These are phyloP conservation scores for Aspergillus pseudoglaucus DNA, from an alignment of 2,329 filamentous ascomycete genomes.

Conservation along the genomic window DNA sequence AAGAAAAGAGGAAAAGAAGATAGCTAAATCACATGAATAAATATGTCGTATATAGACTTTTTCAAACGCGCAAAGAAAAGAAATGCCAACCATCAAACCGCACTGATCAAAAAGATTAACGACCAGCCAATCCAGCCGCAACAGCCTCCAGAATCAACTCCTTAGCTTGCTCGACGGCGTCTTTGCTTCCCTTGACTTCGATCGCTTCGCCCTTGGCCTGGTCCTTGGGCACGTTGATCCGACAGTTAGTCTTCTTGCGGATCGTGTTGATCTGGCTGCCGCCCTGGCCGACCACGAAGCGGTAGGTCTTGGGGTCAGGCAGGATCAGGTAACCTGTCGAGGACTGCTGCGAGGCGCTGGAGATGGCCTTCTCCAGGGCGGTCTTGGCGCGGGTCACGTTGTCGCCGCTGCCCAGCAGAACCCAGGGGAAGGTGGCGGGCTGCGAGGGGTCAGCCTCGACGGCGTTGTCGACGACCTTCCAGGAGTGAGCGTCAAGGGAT, in stretches of 20 bases:
- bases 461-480: constrained; percentile 64
- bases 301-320: constrained; percentile 81
- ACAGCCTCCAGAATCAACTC: constrained; percentile 84
- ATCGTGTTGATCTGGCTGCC: constrained; percentile 91
- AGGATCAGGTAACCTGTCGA: constrained; percentile 82
- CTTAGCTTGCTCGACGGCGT: constrained; percentile 79
- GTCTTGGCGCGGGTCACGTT: constrained; percentile 76
- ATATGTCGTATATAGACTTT: neutral
- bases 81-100: constrained; percentile 3
- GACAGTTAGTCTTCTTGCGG: constrained; percentile 84
- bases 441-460: constrained; percentile 21
- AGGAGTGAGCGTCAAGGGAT: constrained; percentile 65
- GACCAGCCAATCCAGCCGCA: constrained; percentile 34
- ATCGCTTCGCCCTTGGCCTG: constrained; percentile 74
- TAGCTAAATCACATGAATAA: neutral
- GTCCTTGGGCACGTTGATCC: constrained; percentile 85
- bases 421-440: constrained; percentile 60
- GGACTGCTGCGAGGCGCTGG: constrained; percentile 46
- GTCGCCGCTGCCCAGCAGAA: constrained; percentile 71
- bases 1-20: neutral
- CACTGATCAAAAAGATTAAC: constrained; percentile 7
- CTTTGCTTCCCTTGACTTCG: constrained; percentile 72
- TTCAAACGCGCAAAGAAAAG: neutral
- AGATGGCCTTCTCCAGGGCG: constrained; percentile 64
- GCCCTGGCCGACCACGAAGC: constrained; percentile 80